These are phyloP conservation scores for Trichoderma citrinoviride DNA, from an alignment of 2,329 filamentous ascomycete species.

Conservation along the genomic window DNA sequence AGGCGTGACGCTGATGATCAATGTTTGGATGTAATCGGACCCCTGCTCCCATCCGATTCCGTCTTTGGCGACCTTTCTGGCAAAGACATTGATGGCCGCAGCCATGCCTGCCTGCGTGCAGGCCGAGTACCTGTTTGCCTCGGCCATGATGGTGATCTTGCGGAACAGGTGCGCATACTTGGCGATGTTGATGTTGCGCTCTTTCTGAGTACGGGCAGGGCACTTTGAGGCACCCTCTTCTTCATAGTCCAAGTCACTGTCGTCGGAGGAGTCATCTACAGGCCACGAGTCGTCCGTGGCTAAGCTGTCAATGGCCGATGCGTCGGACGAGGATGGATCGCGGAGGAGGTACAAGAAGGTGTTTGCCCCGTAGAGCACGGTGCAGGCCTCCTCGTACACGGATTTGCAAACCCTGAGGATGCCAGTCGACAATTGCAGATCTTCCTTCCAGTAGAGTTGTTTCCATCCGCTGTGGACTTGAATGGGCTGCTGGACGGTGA, in stretches of 20 bases:
- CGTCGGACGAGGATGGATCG: constrained; percentile 33
- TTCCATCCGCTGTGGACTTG: constrained; percentile 37
- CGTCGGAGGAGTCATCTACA: neutral
- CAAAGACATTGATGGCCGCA: constrained; percentile 40
- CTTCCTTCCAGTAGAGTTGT: constrained; percentile 32
- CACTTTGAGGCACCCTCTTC: constrained; percentile 18
- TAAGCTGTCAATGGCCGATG: constrained; percentile 23
- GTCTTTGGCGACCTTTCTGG: constrained; percentile 19
- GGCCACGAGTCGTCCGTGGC: constrained; percentile 18
- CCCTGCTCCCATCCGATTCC: constrained; percentile 13
- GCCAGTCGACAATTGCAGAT: constrained; percentile 33
- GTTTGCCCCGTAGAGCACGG: constrained; percentile 49
- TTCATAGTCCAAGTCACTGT: constrained; percentile 24
- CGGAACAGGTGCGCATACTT: constrained; percentile 43
- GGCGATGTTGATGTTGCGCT: constrained; percentile 31
- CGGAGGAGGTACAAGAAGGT: constrained; percentile 47
- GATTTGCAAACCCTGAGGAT: constrained; percentile 40
- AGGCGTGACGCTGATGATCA: constrained; percentile 44
- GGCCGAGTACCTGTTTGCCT: constrained; percentile 38
- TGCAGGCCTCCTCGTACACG: constrained; percentile 39
- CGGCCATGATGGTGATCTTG: constrained; percentile 42
- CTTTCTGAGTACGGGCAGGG: neutral
- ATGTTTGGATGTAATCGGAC: constrained; percentile 37
- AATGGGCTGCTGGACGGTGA: constrained; percentile 35
- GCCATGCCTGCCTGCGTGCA: constrained; percentile 34